phyloP scores from a whole-genome alignment of 2,329 filamentous ascomycete species.

The Penicillium sp. region DNA sequence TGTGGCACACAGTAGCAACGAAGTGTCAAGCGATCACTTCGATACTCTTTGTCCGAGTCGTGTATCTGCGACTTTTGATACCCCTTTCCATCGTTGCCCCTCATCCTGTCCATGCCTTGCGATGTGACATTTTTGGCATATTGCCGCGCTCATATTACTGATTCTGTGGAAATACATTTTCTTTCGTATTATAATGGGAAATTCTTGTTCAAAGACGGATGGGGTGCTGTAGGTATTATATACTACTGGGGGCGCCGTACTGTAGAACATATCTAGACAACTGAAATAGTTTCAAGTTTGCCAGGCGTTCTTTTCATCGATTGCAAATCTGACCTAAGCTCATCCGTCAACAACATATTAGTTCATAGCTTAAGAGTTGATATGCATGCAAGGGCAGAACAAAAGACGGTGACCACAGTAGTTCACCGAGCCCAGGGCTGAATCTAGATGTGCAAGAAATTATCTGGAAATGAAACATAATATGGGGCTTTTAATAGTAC shows the following conservation, averaged over 20 bases:
- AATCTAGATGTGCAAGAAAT: too few species aligned
- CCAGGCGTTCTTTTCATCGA: background rate
- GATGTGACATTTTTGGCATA: slow-evolving; percentile 6
- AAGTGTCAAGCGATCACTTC: slow-evolving; percentile 13
- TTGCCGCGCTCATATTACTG: background rate
- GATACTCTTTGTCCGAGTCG: slow-evolving; percentile 15
- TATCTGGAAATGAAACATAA: too few species aligned
- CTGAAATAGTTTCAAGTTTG: background rate
- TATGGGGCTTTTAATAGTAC: too few species aligned
- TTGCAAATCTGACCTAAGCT: too few species aligned
- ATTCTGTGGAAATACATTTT: slow-evolving; percentile 16
- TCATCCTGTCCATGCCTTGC: slow-evolving; percentile 7
- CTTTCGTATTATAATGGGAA: background rate
- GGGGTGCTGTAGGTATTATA: slow-evolving; percentile 3
- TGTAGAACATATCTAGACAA: background rate
- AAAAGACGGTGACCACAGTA: too few species aligned
- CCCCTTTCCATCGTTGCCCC: slow-evolving; percentile 19
- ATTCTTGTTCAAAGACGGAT: slow-evolving; percentile 1
- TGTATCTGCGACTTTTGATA: slow-evolving; percentile 30
- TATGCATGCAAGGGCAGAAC: too few species aligned
- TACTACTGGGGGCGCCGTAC: background rate
- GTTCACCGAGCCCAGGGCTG: too few species aligned
- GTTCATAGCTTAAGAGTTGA: too few species aligned
- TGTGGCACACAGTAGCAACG: slow-evolving; percentile 1
- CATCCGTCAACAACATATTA: too few species aligned